phyloP scores from a whole-genome alignment of 768 basidiomycete species.

The Boletus edulis region DNA sequence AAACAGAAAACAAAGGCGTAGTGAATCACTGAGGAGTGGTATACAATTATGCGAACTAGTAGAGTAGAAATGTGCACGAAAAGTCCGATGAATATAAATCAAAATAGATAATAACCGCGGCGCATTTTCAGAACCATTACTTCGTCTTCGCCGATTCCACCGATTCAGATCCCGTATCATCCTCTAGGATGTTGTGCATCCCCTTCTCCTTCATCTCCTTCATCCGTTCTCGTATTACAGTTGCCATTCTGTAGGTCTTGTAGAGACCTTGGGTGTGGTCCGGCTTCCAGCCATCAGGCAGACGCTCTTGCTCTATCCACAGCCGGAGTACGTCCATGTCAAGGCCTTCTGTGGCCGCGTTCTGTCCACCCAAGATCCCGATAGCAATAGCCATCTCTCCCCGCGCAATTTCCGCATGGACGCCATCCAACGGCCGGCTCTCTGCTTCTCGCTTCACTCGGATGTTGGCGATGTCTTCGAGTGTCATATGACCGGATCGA shows the following conservation, averaged over 20 bases:
- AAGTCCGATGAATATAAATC: background rate
- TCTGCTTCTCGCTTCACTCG: constrained; percentile 51
- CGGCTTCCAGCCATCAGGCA: constrained; percentile 42
- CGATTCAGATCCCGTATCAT: background rate
- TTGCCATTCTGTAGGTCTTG: constrained; percentile 30
- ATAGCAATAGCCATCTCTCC: constrained; percentile 68
- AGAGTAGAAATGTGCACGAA: background rate
- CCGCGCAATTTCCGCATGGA: constrained; percentile 61
- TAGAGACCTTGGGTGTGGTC: constrained; percentile 29
- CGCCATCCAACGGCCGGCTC: constrained; percentile 38
- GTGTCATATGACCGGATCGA: constrained; percentile 29
- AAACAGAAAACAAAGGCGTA: no score
- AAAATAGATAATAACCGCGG: constrained; percentile 2
- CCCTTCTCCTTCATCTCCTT: constrained; percentile 15
- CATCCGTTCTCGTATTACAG: constrained; percentile 28
- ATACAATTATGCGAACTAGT: background rate
- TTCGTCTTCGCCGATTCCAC: constrained; percentile 16
- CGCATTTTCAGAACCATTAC: background rate
- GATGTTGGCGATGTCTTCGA: constrained; percentile 43
- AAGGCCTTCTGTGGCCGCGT: constrained; percentile 38
- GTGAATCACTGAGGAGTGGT: no score
- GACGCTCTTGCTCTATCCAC: constrained; percentile 52
- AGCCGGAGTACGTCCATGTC: constrained; percentile 43
- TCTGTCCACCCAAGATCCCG: constrained; percentile 42
- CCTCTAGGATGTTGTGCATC: constrained; percentile 20